Evolutionary conservation across 768 basidiomycete genomes (phyloP), one percentile per base, ranked within the genome.

Genomic region (Gelatoporia subvermispora): DNA sequence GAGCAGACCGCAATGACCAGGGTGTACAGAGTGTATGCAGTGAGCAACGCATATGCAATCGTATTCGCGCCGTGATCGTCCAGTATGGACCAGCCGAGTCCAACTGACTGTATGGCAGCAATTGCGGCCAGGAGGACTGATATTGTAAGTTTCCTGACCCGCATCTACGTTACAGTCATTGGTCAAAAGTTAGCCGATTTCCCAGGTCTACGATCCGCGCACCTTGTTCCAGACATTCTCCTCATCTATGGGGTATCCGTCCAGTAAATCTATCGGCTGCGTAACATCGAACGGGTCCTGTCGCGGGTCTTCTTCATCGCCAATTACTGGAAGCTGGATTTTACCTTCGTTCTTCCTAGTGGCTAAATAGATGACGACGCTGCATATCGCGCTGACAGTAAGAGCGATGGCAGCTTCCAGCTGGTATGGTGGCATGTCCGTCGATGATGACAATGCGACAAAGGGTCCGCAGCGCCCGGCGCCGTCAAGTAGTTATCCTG

Each of bases 201-300:
- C n/a, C 39, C 15, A 11, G 17, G 17, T 11, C 15, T 35, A 34
- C n/a, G 17, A 35, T 2, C 3, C 23, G 65, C 75, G 39, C 55
- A 77, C 82, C 64, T 69, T 67, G n/a, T 58, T 55, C 82, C 82
- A 84, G 64, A 89, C 88, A 2, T 49, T 65, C 3, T 69, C 71
- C 44, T 77, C 82, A 20, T 85, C 65, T 35, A 88, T 69, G 8
- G 87, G 82, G 45, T 76, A 75, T 3, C 86, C 86, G 51, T 88
- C 82, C 11, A 82, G 50, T 28, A 78, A 54, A 55, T 92, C 89
- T 60, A 85, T 83, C 8, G 81, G 77, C n/a, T 61, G 79, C 17
- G 80, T 77, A n/a, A 92, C 82, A 60, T 81, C 78, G 60, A 86
- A 88, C 10, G 84, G 80, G 58, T 88, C 85, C 13, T 63, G 63